phyloP scores from a whole-genome alignment of 176 grass and related monocot species.

The Pharus latifolius region DNA sequence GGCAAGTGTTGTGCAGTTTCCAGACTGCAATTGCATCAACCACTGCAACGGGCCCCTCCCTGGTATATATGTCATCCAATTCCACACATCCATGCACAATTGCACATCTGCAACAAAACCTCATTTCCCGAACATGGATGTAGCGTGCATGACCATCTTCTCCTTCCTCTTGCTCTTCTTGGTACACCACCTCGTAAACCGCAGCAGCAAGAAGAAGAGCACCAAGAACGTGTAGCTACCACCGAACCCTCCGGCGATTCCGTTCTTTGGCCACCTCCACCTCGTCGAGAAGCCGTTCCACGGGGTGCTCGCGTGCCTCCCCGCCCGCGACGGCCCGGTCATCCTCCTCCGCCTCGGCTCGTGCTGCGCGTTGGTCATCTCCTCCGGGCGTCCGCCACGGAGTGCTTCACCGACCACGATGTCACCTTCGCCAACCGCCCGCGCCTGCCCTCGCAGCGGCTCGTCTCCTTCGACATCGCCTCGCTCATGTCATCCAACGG shows the following conservation, averaged over 20 bases:
- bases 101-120: too few species aligned
- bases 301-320: conserved; percentile 11
- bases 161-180: too few species aligned
- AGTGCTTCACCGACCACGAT: conserved; percentile 53
- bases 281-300: conserved; percentile 39
- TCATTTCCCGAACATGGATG: too few species aligned
- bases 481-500: conserved; percentile 26
- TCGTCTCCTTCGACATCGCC: conserved; percentile 22
- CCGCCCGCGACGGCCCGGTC: conserved; percentile 27
- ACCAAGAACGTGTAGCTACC: too few species aligned
- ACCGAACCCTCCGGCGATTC: conserved; percentile 26
- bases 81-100: too few species aligned
- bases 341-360: conserved; percentile 39
- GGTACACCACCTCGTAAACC: too few species aligned
- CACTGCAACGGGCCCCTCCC: too few species aligned
- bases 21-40: too few species aligned
- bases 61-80: too few species aligned
- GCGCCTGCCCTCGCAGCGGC: conserved; percentile 7
- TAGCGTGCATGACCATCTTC: too few species aligned
- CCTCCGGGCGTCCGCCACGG: conserved; percentile 17
- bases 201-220: too few species aligned
- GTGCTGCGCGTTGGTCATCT: conserved; percentile 35
- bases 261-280: conserved; percentile 53
- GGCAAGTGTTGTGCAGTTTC: too few species aligned
- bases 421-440: conserved; percentile 55